Evolutionary conservation across 2,329 filamentous ascomycete species (phyloP), one percentile per base, ranked within the genome.

Genomic region (Botryotinia globosa): DNA sequence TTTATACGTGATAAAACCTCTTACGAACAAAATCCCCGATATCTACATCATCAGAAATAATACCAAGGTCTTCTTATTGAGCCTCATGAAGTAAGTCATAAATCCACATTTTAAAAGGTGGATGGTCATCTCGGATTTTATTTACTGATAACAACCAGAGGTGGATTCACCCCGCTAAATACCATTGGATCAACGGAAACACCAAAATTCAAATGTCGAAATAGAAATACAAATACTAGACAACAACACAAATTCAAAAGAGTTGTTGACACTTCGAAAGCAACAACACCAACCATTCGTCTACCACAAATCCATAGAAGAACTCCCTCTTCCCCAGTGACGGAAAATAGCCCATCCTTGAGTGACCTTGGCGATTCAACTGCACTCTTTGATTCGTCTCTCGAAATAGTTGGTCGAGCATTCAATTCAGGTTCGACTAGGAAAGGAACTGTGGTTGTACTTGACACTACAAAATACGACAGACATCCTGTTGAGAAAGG

Each of bases 281-380:
- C 42, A 54, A 64, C 37, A 71, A 45, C 66, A 39, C 32, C 51
- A 25, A 29, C 59, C 32, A 34, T n/a, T 12, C 34, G 22, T 34
- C 25, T 62, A 37, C 64, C 71, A 18, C 32, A 62, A 18, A 48
- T 63, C 8, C 45, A 61, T 22, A 45, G 65, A 42, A 72, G 32
- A 29, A 20, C 29, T 22, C 20, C 8, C n/a, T n/a, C 39, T 10
- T 42, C 29, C 2, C 44, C 44, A 32, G n/a, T 54, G 32, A 58
- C 58, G 48, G 42, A 29, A n/a, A n/a, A 75, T 74, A 74, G 61
- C 51, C 72, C 70, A 62, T 67, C 69, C 45, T 72, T 80, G 45
- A 78, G 79, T 73, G 75, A 79, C 3, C 65, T 81, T 63, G 79
- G 80, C n/a, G 76, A 80, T 65, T 79, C 78, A n/a, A 80, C 77